Conservation (phyloP, 768 basidiomycete species). For the Phlebiopsis flavidoalba region DNA sequence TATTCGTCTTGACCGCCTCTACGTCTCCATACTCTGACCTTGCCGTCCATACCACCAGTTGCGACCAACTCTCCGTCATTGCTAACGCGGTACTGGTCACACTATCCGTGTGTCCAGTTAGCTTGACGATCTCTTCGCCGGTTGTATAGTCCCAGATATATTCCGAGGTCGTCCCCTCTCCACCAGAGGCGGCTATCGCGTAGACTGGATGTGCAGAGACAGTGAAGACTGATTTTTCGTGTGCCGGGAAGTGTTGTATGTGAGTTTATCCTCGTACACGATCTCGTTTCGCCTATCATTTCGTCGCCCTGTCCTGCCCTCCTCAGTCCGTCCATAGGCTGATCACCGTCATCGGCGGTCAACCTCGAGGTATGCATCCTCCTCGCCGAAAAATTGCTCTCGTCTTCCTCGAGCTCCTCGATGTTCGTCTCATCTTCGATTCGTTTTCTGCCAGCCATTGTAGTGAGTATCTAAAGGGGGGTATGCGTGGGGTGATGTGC, state of each 20-base stretch:
- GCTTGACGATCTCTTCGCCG: slow-evolving; percentile 74
- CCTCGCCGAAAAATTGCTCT: slow-evolving; percentile 62
- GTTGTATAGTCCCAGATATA: slow-evolving; percentile 89
- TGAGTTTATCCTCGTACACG: slow-evolving; percentile 53
- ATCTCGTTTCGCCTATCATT: slow-evolving; percentile 23
- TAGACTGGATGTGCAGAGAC: slow-evolving; percentile 80
- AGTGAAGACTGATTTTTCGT: slow-evolving; percentile 77
- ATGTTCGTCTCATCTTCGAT: slow-evolving; percentile 35
- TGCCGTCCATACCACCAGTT: slow-evolving; percentile 98
- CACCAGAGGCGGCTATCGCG: slow-evolving; percentile 85
- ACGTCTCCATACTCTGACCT: slow-evolving; percentile 86
- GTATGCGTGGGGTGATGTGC: background rate
- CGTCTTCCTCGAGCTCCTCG: slow-evolving; percentile 39
- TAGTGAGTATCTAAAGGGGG: background rate
- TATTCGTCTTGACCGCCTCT: slow-evolving; percentile 65
- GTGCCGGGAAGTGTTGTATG: slow-evolving; percentile 62
- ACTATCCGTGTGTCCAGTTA: slow-evolving; percentile 92
- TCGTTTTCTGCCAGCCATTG: slow-evolving; percentile 25
- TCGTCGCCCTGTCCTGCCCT: slow-evolving; percentile 22
- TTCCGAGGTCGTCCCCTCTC: slow-evolving; percentile 89
- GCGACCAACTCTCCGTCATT: slow-evolving; percentile 88
- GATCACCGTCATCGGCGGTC: slow-evolving; percentile 59
- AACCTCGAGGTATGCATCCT: slow-evolving; percentile 65
- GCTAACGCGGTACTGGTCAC: slow-evolving; percentile 76
- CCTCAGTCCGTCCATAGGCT: slow-evolving; percentile 70